These are phyloP conservation scores for Megacollybia marginata DNA, from an alignment of 768 basidiomycete genomes.

Conservation along the genomic window DNA sequence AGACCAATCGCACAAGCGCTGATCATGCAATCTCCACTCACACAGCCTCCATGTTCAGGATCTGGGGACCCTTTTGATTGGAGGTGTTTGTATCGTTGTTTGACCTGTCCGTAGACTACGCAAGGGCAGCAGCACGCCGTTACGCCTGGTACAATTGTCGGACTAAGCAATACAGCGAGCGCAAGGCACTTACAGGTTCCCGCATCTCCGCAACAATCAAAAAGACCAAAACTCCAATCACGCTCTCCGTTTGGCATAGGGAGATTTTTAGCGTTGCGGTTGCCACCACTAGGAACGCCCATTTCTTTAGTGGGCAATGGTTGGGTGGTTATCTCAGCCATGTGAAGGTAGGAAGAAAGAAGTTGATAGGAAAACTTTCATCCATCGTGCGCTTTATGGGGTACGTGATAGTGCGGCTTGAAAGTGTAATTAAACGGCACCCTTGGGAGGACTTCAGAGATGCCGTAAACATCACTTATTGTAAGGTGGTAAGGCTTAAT, in stretches of 20 bases:
- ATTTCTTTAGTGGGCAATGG: conserved; percentile 16
- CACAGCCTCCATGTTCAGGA: conserved; percentile 25
- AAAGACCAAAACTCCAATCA: conserved; percentile 22
- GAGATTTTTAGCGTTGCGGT: conserved; percentile 20
- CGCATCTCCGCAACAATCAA: conserved; percentile 13
- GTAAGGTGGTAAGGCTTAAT: no score
- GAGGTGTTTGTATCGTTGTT: conserved; percentile 25
- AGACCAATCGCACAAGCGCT: conserved; percentile 10
- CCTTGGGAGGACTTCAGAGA: no score
- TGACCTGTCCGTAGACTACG: conserved; percentile 28
- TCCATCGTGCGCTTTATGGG: no score
- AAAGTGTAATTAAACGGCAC: no score
- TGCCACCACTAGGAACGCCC: conserved; percentile 11
- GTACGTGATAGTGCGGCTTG: no score
- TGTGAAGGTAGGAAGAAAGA: no score
- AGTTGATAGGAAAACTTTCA: no score
- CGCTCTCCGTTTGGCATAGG: conserved; percentile 14
- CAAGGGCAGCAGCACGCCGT: conserved; percentile 30
- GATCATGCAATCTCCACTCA: conserved; percentile 9
- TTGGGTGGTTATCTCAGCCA: conserved; percentile 1
- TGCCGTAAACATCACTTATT: no score
- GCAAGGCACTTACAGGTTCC: conserved; percentile 14
- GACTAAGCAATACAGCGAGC: not conserved
- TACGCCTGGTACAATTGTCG: conserved; percentile 11
- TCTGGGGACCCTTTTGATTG: conserved; percentile 21